Conservation (phyloP, 2,329 filamentous ascomycete species). For the Aspergillus japonicus region DNA sequence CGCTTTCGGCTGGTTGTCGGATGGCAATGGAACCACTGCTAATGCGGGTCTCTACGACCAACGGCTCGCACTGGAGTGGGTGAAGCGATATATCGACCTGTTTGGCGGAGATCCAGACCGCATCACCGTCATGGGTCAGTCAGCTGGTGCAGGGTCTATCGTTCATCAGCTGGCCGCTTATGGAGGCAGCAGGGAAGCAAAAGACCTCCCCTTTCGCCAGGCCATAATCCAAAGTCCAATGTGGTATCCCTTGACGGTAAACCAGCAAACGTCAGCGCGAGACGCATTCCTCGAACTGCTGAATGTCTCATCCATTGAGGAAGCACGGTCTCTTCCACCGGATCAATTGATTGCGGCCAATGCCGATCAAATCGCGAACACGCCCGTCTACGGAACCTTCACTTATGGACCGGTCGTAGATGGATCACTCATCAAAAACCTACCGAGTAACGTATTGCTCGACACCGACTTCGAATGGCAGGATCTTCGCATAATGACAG, state of each 20-base stretch:
- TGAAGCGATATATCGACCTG: constrained; percentile 53
- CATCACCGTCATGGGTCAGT: constrained; percentile 48
- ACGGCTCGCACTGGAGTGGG: constrained; percentile 57
- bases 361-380: constrained; percentile 39
- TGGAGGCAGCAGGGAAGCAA: constrained; percentile 43
- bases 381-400: constrained; percentile 42
- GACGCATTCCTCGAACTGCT: constrained; percentile 41
- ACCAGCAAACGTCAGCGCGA: constrained; percentile 40
- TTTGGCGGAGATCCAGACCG: constrained; percentile 56
- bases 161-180: constrained; percentile 57
- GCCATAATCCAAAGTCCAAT: constrained; percentile 49
- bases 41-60: constrained; percentile 57
- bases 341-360: constrained; percentile 46
- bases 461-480: constrained; percentile 40
- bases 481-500: constrained; percentile 41
- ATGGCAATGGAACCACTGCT: constrained; percentile 43
- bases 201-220: constrained; percentile 29
- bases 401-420: constrained; percentile 50
- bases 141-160: constrained; percentile 54
- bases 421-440: constrained; percentile 48
- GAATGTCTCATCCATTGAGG: constrained; percentile 46
- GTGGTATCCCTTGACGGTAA: constrained; percentile 34
- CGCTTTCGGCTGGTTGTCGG: constrained; percentile 51
- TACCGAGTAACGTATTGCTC: constrained; percentile 48
- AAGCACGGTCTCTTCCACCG: constrained; percentile 45